phyloP scores from a whole-genome alignment of 2,329 filamentous ascomycete species.

The Colletotrichum australisinense region DNA sequence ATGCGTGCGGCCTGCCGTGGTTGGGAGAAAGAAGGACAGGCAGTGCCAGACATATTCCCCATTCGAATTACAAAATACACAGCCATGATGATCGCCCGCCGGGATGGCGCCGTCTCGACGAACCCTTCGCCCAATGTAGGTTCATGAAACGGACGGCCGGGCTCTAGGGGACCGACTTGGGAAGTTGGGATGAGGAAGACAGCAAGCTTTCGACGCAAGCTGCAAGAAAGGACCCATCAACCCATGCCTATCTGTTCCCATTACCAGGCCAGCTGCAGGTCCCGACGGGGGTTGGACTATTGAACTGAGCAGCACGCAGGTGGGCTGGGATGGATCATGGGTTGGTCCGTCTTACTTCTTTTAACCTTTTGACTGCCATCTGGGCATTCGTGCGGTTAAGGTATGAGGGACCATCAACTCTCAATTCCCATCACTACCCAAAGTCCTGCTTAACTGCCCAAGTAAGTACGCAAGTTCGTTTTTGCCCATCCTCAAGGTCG shows the following conservation, averaged over 20 bases:
- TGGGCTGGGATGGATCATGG: neutral
- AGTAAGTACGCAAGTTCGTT: neutral
- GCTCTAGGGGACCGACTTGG: neutral
- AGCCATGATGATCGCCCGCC: constrained; percentile 28
- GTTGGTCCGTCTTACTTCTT: constrained; percentile 3
- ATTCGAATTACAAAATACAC: constrained; percentile 6
- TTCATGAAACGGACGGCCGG: constrained; percentile 27
- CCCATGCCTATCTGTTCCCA: neutral
- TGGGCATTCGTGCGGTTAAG: neutral
- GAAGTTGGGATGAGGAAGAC: constrained; percentile 25
- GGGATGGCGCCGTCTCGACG: constrained; percentile 27
- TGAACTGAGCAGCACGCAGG: neutral
- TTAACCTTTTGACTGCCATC: neutral
- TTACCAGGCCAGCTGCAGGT: neutral
- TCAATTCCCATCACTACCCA: neutral
- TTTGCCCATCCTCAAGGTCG: too few relatives aligned
- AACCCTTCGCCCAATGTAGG: constrained; percentile 23
- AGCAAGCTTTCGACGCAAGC: constrained; percentile 21
- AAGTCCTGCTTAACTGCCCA: neutral
- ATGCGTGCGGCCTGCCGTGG: neutral
- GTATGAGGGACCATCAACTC: neutral
- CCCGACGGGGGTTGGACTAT: neutral
- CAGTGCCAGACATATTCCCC: neutral
- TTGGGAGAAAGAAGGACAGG: neutral
- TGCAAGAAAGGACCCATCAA: constrained; percentile 25